A percentile compares a stretch with the other conserved stretches of the same genome.
These are phyloP conservation scores for Microstroma glucosiphilum DNA, from an alignment of 1,284 basidiomycete species.

Conservation along the genomic window DNA sequence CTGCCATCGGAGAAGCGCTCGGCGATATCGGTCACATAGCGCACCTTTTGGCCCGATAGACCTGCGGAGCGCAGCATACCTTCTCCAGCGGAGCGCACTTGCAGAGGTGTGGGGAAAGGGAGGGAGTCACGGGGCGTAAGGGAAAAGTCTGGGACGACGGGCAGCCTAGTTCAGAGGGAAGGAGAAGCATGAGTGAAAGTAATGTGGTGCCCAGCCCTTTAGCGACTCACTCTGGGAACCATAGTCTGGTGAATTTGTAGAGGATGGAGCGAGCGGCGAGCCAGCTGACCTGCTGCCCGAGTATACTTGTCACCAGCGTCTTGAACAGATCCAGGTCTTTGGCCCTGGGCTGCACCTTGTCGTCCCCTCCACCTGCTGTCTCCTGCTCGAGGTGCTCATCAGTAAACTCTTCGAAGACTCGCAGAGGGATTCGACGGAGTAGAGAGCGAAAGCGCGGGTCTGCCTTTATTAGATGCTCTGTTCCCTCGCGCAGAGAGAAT, in stretches of 20 bases:
- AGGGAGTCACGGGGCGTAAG: conserved; percentile 34
- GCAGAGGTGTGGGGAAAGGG: conserved; percentile 41
- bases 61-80: conserved; percentile 36
- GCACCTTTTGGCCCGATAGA: conserved; percentile 42
- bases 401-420: conserved; percentile 61
- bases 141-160: conserved; percentile 38
- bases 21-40: conserved; percentile 44
- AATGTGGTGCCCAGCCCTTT: background rate
- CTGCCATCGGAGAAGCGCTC: conserved; percentile 39
- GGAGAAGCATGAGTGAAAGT: conserved; percentile 47
- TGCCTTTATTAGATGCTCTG: conserved; percentile 62
- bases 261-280: conserved; percentile 76
- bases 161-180: conserved; percentile 38
- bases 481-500: conserved; percentile 70
- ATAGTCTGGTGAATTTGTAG: conserved; percentile 65
- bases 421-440: conserved; percentile 63
- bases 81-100: conserved; percentile 33
- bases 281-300: conserved; percentile 87
- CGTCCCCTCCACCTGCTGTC: background rate
- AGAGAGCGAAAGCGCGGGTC: conserved; percentile 68
- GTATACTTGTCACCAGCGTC: conserved; percentile 62
- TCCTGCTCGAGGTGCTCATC: conserved; percentile 21
- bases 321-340: conserved; percentile 54
- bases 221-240: conserved; percentile 20
- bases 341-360: conserved; percentile 4